Base-by-base conservation (phyloP, 495 filamentous ascomycete species). In the Trichoderma asperelloides region DNA sequence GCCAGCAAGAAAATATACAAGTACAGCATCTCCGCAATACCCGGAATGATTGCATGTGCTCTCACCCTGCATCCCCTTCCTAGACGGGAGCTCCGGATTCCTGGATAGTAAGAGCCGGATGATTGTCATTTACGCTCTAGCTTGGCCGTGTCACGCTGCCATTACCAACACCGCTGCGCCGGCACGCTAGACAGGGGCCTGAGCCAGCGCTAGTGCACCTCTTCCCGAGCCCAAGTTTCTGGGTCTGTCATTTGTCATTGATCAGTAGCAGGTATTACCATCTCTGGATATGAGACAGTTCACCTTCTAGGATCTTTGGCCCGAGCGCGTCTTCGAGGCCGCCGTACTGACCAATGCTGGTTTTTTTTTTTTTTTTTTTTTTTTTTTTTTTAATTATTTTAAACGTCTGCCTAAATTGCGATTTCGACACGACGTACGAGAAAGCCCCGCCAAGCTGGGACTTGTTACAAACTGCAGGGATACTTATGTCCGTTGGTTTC, bases 131-230 rank as follows among this genome's bases (percentile, higher is more conserved):
- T n/a, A 47, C 11, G 4, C 11, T 21, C 55, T 28, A 18, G 25
- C 16, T 30, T 28, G 55, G 55, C 16, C 27, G 11, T 60, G 55
- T 37, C 33, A 37, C 33, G 33, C 33, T 37, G 33, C 33, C 33
- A 37, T 37, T 60, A 30, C 55, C 25, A 60, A 25, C 55, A 30
- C 55, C 55, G 55, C 55, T 60, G 25, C 55, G 55, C 55, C 55
- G 55, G 55, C 55, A 60, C 55, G 27, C 55, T 60, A 60, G 55
- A 30, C 55, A 60, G 11, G 55, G 25, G 9, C 55, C 55, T 60
- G 27, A 33, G 4, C 49, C 49, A 28, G 55, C 55, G 55, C 55
- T 60, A 60, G n/a, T 60, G 55, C 51, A 9, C 25, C 55, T 60
- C 25, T 21, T 60, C 55, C 47, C 55, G 55, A 28, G 55, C 25